phyloP scores from a whole-genome alignment of 305 asterid genomes.

The Fraxinus greggii region DNA sequence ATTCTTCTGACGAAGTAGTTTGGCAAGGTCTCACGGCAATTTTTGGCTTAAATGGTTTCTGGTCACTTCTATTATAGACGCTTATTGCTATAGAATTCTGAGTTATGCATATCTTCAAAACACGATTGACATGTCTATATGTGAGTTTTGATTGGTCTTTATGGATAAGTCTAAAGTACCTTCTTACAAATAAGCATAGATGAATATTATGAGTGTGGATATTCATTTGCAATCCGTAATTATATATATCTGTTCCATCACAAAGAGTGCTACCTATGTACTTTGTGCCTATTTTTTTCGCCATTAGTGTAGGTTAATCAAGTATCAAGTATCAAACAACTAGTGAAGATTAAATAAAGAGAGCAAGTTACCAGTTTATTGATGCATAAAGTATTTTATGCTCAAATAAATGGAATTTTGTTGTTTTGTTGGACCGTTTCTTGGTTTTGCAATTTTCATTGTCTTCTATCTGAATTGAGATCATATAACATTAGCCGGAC shows the following conservation, averaged over 20 bases:
- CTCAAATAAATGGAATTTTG: conserved; percentile 10
- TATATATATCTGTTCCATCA: neutral
- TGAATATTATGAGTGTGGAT: neutral
- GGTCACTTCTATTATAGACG: neutral
- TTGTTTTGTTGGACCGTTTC: neutral
- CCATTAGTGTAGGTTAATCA: neutral
- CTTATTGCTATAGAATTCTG: neutral
- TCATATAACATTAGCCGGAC: neutral
- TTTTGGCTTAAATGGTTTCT: neutral
- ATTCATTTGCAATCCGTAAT: neutral
- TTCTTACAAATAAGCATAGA: neutral
- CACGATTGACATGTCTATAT: neutral
- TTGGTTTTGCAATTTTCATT: conserved; percentile 5
- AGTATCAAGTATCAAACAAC: neutral
- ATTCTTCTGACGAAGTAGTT: neutral
- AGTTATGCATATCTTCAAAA: neutral
- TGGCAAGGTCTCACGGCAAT: neutral
- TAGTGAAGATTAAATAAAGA: neutral
- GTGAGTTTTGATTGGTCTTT: neutral
- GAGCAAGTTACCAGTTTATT: neutral
- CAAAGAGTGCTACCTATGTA: conserved; percentile 1
- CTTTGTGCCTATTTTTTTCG: neutral
- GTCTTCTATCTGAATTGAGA: conserved; percentile 5
- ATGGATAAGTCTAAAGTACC: neutral
- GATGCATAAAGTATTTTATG: neutral